A percentile compares a stretch with the other conserved stretches of the same genome.
Evolutionary conservation across 306 rosid species (phyloP).

Genomic region (Macrotyloma uniflorum): DNA sequence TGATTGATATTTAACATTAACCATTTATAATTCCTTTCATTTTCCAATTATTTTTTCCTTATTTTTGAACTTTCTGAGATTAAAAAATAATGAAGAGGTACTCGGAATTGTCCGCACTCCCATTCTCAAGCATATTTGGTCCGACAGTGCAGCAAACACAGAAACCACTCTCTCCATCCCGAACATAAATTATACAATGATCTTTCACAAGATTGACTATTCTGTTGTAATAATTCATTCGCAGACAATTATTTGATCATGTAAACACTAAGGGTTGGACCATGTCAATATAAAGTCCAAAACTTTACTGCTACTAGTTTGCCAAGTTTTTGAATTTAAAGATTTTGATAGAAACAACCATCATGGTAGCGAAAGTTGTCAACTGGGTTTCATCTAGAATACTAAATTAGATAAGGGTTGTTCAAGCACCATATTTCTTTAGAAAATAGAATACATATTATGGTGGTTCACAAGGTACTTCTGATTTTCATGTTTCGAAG

Average conservation of each 20-base stretch:
- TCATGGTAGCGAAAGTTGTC: background rate
- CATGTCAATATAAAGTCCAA: background rate
- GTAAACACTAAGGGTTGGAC: background rate
- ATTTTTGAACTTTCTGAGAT: background rate
- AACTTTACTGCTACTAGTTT: background rate
- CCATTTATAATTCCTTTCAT: background rate
- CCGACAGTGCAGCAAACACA: background rate
- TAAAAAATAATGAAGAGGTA: background rate
- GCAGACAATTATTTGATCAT: background rate
- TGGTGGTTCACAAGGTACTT: background rate
- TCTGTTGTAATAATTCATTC: no score
- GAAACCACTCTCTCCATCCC: background rate
- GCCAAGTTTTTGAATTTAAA: background rate
- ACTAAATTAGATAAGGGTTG: background rate
- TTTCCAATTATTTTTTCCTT: background rate
- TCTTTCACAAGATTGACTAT: background rate
- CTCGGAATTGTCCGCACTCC: background rate
- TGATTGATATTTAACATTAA: background rate
- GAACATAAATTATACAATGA: background rate
- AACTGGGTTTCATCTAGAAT: background rate
- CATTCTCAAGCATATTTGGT: background rate
- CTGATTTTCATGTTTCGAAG: background rate
- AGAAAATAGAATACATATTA: background rate
- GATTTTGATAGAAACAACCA: constrained; percentile 26
- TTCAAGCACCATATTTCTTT: background rate